Evolutionary conservation across 169 alveolate genomes (phyloP).

Genomic region (Amoebophrya sp.): DNA sequence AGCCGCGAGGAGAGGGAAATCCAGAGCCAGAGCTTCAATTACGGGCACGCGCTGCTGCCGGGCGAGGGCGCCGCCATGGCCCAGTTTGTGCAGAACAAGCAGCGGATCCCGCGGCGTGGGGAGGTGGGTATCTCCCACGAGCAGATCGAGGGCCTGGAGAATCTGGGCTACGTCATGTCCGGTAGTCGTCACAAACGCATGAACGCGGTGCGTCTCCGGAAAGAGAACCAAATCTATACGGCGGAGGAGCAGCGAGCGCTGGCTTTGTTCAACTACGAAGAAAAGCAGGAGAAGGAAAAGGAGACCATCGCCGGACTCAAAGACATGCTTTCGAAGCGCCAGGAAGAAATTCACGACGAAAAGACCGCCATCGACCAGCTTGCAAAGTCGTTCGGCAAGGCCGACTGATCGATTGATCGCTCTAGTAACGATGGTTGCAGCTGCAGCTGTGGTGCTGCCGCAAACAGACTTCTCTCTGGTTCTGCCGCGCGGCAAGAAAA

Average conservation of each 20-base stretch:
- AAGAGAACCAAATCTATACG: slow-evolving; percentile 56
- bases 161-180: slow-evolving; percentile 86
- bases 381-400: background rate
- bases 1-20: background rate
- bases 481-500: too few species aligned
- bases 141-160: slow-evolving; percentile 75
- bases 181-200: slow-evolving; percentile 56
- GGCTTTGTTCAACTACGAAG: slow-evolving; percentile 4
- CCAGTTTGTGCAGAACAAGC: background rate
- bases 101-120: slow-evolving; percentile 57
- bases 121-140: slow-evolving; percentile 87
- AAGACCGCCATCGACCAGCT: background rate
- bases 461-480: too few species aligned
- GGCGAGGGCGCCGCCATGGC: background rate
- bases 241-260: slow-evolving; percentile 21
- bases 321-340: background rate
- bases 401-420: background rate
- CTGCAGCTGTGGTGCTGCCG: too few species aligned
- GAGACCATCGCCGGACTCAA: background rate
- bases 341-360: background rate
- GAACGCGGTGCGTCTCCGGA: slow-evolving; percentile 62
- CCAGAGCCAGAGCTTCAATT: background rate
- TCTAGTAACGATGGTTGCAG: too few species aligned
- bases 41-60: background rate
- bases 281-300: background rate